Conservation (phyloP, 1,139 yeast genomes). For the Yamadazyma buinensis region DNA sequence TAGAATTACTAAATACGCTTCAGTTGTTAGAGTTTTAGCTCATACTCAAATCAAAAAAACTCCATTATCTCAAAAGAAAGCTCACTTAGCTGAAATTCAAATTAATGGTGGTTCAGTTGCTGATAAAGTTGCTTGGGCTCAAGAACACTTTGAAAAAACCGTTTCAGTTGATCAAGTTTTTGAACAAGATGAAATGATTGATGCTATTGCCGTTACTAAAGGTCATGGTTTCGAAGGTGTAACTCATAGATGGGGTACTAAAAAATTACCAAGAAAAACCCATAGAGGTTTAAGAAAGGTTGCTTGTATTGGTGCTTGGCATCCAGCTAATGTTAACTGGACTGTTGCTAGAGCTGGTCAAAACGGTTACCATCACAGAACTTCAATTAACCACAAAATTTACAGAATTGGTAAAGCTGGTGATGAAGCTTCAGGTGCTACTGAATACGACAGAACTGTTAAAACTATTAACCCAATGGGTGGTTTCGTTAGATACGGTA, state of each 20-base stretch:
- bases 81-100: slow-evolving; percentile 99
- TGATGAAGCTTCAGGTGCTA: slow-evolving; percentile 92
- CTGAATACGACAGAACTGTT: slow-evolving; percentile 98
- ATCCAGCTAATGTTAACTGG: slow-evolving; percentile 99
- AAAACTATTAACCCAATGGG: slow-evolving; percentile 99
- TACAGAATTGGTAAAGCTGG: slow-evolving; percentile 98
- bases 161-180: slow-evolving; percentile 92
- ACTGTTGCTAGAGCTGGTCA: slow-evolving; percentile 99
- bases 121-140: slow-evolving; percentile 98
- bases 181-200: slow-evolving; percentile 98
- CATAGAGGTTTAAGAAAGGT: slow-evolving; percentile 99
- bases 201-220: slow-evolving; percentile 98
- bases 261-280: slow-evolving; percentile 99
- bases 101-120: slow-evolving; percentile 98
- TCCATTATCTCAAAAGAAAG: slow-evolving; percentile 99
- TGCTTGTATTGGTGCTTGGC: slow-evolving; percentile 99
- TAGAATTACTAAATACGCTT: slow-evolving; percentile 97
- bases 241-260: slow-evolving; percentile 99
- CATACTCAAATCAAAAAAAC: slow-evolving; percentile 99
- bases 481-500: slow-evolving; percentile 99
- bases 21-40: slow-evolving; percentile 97
- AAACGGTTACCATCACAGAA: slow-evolving; percentile 99
- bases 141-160: slow-evolving; percentile 99
- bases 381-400: slow-evolving; percentile 99
- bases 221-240: slow-evolving; percentile 99